phyloP scores from a whole-genome alignment of 2,329 filamentous ascomycete genomes.

The Cylindrodendrum hubeiense region DNA sequence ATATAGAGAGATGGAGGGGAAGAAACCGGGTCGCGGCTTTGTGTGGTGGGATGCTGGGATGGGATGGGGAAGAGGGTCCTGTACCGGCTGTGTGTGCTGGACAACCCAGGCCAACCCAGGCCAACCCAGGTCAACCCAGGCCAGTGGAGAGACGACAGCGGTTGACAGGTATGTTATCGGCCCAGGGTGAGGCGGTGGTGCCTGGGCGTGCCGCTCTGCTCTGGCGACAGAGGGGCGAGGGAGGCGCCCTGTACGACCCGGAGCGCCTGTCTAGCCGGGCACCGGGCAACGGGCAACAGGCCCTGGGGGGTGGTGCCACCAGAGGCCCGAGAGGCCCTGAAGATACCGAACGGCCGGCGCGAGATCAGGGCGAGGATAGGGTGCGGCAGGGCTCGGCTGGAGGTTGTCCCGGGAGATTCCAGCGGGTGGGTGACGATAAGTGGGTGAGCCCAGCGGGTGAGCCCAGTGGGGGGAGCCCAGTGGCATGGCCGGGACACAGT shows the following conservation, averaged over 20 bases:
- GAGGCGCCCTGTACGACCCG: background rate
- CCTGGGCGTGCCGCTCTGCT: background rate
- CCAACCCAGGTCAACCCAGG: background rate
- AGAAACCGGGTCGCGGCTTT: conserved; percentile 36
- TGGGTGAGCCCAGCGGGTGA: conserved; percentile 1
- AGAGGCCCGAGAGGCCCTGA: background rate
- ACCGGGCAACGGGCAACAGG: too few relatives aligned
- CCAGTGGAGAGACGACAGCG: background rate
- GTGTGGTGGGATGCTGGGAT: background rate
- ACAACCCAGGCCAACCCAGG: background rate
- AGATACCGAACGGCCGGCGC: conserved; percentile 1
- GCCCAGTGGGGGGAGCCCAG: background rate
- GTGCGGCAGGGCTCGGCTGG: background rate
- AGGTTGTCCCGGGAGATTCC: conserved; percentile 4
- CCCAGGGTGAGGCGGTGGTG: conserved; percentile 26
- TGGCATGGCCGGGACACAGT: background rate
- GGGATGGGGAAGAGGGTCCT: conserved; percentile 11
- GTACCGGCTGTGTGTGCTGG: background rate
- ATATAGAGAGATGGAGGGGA: conserved; percentile 11
- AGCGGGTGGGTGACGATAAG: background rate
- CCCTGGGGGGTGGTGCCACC: conserved; percentile 4
- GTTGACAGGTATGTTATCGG: conserved; percentile 19
- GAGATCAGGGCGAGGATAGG: background rate
- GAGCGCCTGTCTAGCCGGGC: conserved; percentile 2
- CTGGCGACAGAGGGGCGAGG: background rate